Base-by-base conservation (phyloP, 2,329 filamentous ascomycete species). In the Triangularia verruculosa region DNA sequence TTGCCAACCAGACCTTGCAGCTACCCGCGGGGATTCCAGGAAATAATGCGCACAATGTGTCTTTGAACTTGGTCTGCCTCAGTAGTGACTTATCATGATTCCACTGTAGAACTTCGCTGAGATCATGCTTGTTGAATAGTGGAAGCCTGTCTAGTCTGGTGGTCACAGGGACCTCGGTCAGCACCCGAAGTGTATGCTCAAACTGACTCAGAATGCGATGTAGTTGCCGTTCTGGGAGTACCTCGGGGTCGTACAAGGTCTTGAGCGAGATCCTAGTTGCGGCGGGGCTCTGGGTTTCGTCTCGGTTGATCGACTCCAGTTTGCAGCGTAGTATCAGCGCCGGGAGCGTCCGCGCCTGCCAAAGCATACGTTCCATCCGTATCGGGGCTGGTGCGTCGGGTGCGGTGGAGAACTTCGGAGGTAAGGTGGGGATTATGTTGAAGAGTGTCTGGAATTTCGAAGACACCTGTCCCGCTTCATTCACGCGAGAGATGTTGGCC, bases 251-350 rank as follows among this genome's bases (percentile, higher is more conserved):
- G 51, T 25, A 54, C 51, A 24, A 28, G 9, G 51, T 28, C 7
- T 54, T 28, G 22, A 54, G 39, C n/a, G n/a, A 47, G 6, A 47
- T 47, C 39, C n/a, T 47, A 9, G 39, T 47, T 17, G 39, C n/a
- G 11, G n/a, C 39, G 13, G 39, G 39, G 13, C 39, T 24, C 22
- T 25, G 51, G 22, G 25, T 6, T 24, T 24, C 51, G n/a, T 27
- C 51, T 9, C 25, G 9, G 13, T 25, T 24, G 51, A 54, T 54
- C n/a, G 39, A 47, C 39, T 47, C 39, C n/a, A 47, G 39, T 54
- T 54, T 24, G 51, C 51, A 54, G 51, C 51, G 51, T 28, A 54
- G 51, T 28, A 54, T 54, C 51, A 54, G 17, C 12, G 51, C 51
- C 20, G 25, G 22, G 9, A 28, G 25, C 15, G 51, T 28, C 51